These are phyloP conservation scores for Claviceps pazoutovae DNA, from an alignment of 2,329 filamentous ascomycete genomes.

Conservation along the genomic window DNA sequence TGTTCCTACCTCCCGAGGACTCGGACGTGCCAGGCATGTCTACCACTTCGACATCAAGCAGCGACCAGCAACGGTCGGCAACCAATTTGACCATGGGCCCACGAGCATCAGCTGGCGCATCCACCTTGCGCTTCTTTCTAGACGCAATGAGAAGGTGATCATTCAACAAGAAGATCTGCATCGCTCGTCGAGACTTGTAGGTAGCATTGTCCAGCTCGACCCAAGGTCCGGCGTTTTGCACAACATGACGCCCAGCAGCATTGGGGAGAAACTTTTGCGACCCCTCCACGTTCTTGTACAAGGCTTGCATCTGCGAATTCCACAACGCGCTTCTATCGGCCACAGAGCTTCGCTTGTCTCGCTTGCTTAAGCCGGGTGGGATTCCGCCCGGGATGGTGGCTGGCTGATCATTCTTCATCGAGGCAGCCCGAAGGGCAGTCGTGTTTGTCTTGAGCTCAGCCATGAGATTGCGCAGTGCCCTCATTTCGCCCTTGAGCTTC, in stretches of 20 bases:
- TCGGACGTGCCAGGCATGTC: conserved; percentile 63
- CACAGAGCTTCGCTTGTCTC: conserved; percentile 82
- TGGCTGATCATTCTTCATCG: conserved; percentile 35
- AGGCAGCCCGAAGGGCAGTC: conserved; percentile 47
- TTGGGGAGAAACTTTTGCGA: conserved; percentile 95
- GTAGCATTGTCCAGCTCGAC: conserved; percentile 95
- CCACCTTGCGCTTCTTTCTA: conserved; percentile 80
- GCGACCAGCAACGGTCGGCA: conserved; percentile 85
- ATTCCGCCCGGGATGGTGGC: conserved; percentile 37
- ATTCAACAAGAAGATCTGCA: conserved; percentile 86
- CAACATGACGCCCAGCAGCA: conserved; percentile 77
- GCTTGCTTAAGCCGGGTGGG: conserved; percentile 44
- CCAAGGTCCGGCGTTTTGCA: conserved; percentile 87
- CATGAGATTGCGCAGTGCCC: conserved; percentile 78
- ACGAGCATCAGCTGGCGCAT: conserved; percentile 40
- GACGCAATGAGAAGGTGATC: conserved; percentile 87
- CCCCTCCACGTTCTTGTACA: conserved; percentile 96
- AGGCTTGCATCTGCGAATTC: conserved; percentile 55
- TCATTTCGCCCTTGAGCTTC: conserved; percentile 94
- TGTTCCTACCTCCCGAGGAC: conserved; percentile 38
- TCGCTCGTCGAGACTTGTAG: conserved; percentile 80
- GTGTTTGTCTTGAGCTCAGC: conserved; percentile 76
- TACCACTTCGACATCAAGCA: conserved; percentile 84
- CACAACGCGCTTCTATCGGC: conserved; percentile 52
- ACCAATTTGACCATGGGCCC: conserved; percentile 61